A percentile compares a stretch with the other conserved stretches of the same genome.
Evolutionary conservation across 2,329 filamentous ascomycete species (phyloP).

Genomic region (Trichoderma guizhouense): DNA sequence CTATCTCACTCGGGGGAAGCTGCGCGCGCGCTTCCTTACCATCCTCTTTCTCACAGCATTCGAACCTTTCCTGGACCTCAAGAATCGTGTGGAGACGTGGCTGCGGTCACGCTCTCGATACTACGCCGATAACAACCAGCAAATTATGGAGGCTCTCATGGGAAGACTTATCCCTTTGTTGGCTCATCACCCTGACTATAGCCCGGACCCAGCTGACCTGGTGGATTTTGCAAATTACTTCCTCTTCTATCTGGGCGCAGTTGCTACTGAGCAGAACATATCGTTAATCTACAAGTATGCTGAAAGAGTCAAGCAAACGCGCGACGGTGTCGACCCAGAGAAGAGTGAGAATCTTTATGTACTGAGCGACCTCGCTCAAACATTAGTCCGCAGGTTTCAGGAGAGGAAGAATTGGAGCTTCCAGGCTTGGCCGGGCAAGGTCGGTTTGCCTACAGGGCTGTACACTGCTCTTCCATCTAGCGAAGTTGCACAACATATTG

Average conservation of each 20-base stretch:
- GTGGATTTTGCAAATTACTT: conserved; percentile 85
- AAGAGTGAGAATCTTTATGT: conserved; percentile 76
- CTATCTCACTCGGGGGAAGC: conserved; percentile 70
- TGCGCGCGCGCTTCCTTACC: conserved; percentile 78
- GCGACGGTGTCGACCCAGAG: conserved; percentile 68
- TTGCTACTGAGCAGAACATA: conserved; percentile 83
- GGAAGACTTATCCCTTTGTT: conserved; percentile 81
- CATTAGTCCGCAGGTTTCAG: conserved; percentile 79
- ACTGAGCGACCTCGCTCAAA: conserved; percentile 81
- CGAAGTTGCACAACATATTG: conserved; percentile 76
- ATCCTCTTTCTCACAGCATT: conserved; percentile 89
- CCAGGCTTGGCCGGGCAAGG: conserved; percentile 76
- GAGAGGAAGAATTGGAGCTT: conserved; percentile 83
- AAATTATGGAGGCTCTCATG: conserved; percentile 76
- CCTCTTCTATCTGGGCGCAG: conserved; percentile 78
- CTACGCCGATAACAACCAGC: conserved; percentile 56
- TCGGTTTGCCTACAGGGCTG: conserved; percentile 74
- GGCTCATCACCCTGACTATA: conserved; percentile 91
- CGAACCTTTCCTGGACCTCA: conserved; percentile 73
- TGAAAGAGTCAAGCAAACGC: conserved; percentile 86
- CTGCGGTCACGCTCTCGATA: conserved; percentile 73
- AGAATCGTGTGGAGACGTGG: conserved; percentile 79
- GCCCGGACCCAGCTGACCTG: conserved; percentile 61
- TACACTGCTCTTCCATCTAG: conserved; percentile 75
- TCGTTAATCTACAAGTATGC: conserved; percentile 88